Evolutionary conservation across 345 rosid species (phyloP).

Genomic region (Murraya koenigii): DNA sequence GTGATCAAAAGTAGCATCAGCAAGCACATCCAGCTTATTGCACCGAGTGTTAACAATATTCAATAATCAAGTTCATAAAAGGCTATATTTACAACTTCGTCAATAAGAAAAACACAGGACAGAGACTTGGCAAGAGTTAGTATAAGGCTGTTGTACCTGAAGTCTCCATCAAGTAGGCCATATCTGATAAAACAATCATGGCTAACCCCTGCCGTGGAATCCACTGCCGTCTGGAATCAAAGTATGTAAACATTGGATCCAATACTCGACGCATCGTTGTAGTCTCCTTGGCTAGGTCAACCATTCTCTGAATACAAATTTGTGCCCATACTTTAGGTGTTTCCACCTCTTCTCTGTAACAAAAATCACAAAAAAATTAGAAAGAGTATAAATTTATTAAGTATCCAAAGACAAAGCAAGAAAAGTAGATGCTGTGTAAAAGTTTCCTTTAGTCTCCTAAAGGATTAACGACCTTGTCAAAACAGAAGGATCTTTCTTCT

Average conservation of each 20-base stretch:
- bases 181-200: slow-evolving; percentile 67
- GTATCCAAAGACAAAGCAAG: neutral
- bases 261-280: slow-evolving; percentile 72
- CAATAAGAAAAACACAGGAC: neutral
- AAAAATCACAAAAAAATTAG: slow-evolving; percentile 6
- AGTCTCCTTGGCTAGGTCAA: slow-evolving; percentile 86
- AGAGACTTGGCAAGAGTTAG: slow-evolving; percentile 3
- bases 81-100: neutral
- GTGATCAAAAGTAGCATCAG: slow-evolving; percentile 27
- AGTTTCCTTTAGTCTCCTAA: neutral
- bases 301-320: slow-evolving; percentile 89
- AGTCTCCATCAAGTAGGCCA: slow-evolving; percentile 61
- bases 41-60: neutral
- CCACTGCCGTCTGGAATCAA: slow-evolving; percentile 78
- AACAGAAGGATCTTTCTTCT: slow-evolving; percentile 72
- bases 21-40: slow-evolving; percentile 1
- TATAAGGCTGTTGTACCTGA: slow-evolving; percentile 42
- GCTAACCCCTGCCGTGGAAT: slow-evolving; percentile 73
- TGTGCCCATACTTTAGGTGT: slow-evolving; percentile 90
- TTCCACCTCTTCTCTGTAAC: slow-evolving; percentile 80
- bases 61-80: neutral
- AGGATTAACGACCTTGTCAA: slow-evolving; percentile 60
- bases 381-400: neutral
- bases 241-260: slow-evolving; percentile 81
- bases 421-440: neutral